A percentile compares a stretch with the other conserved stretches of the same genome.
Evolutionary conservation across 352 stramenopile species (phyloP).

Genomic region (Phytophthora podocarpi): DNA sequence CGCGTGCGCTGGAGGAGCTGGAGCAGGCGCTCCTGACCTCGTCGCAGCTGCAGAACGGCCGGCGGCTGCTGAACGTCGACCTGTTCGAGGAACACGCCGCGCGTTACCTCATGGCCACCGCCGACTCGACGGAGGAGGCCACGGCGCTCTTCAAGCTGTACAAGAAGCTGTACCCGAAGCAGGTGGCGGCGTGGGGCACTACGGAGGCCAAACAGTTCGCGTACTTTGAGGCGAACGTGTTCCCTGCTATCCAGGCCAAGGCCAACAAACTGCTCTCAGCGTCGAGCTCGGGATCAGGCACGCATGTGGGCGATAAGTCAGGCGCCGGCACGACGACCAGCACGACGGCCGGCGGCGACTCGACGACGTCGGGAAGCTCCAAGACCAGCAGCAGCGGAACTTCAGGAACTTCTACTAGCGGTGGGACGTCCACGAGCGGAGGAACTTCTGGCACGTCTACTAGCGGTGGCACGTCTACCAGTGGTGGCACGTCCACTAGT

Average conservation of each 20-base stretch:
- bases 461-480: neutral
- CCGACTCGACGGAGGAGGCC: constrained; percentile 46
- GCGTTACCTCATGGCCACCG: constrained; percentile 42
- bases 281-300: constrained; percentile 25
- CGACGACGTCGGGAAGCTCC: constrained; percentile 20
- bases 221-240: constrained; percentile 68
- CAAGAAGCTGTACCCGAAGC: constrained; percentile 51
- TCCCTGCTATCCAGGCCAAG: constrained; percentile 60
- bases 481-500: constrained; percentile 12
- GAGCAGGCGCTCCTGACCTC: constrained; percentile 33
- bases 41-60: constrained; percentile 22
- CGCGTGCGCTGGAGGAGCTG: constrained; percentile 23
- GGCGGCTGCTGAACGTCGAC: constrained; percentile 31
- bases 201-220: constrained; percentile 54
- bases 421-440: neutral
- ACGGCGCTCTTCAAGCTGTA: constrained; percentile 71
- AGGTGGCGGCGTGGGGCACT: constrained; percentile 48
- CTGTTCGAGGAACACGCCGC: constrained; percentile 49
- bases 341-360: constrained; percentile 4
- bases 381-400: constrained; percentile 7
- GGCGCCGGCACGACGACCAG: constrained; percentile 14
- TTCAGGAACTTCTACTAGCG: constrained; percentile 11
- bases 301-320: constrained; percentile 18
- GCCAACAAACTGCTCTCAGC: constrained; percentile 25
- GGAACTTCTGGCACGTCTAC: constrained; percentile 8